Evolutionary conservation across 768 basidiomycete species (phyloP).

Genomic region (Strobilomyces confusus): DNA sequence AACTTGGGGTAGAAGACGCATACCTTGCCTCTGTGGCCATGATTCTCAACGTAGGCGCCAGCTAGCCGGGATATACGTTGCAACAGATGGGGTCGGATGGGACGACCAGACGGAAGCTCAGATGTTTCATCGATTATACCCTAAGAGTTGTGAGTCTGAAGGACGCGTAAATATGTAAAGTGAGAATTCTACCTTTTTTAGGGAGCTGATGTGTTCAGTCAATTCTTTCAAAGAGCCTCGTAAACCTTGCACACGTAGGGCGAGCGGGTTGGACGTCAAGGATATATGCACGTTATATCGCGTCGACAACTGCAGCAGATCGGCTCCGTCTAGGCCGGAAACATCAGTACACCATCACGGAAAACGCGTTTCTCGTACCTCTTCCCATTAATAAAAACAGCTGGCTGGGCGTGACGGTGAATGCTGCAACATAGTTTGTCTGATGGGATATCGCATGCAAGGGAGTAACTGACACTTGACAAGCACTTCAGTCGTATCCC

Average conservation of each 20-base stretch:
- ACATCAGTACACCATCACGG: slow-evolving; percentile 7
- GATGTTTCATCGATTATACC: slow-evolving; percentile 31
- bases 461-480: slow-evolving; percentile 40
- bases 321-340: slow-evolving; percentile 50
- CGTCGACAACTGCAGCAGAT: slow-evolving; percentile 56
- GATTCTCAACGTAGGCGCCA: slow-evolving; percentile 58
- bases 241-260: slow-evolving; percentile 56
- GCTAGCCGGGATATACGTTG: slow-evolving; percentile 66
- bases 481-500: slow-evolving; percentile 46
- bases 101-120: slow-evolving; percentile 41
- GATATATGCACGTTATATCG: slow-evolving; percentile 61
- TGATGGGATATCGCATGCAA: not conserved
- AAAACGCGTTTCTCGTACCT: slow-evolving; percentile 37
- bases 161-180: not conserved
- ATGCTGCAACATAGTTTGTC: slow-evolving; percentile 37
- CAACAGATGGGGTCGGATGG: slow-evolving; percentile 45
- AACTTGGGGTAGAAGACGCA: slow-evolving; percentile 1
- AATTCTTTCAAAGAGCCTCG: slow-evolving; percentile 49
- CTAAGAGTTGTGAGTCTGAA: slow-evolving; percentile 7
- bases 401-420: slow-evolving; percentile 53
- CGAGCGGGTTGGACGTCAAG: slow-evolving; percentile 51
- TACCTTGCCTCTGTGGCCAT: slow-evolving; percentile 45
- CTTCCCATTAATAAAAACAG: slow-evolving; percentile 71
- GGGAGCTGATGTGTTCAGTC: slow-evolving; percentile 39
- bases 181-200: slow-evolving; percentile 43